phyloP scores from a whole-genome alignment of 2,329 filamentous ascomycete species.

The Neophaeococcomyces aloes region DNA sequence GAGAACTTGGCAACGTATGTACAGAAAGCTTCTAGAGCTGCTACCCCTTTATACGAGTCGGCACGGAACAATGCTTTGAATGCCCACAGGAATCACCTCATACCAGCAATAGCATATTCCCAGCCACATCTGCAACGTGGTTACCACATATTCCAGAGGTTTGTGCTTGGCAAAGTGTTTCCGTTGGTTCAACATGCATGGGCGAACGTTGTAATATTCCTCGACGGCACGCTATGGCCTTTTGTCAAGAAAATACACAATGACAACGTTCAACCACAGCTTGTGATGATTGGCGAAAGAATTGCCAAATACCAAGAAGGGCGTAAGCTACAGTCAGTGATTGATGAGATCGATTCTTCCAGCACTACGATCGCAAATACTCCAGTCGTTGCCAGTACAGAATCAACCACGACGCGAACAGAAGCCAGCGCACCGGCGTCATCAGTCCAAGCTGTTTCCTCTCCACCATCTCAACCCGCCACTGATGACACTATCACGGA shows the following conservation, averaged over 20 bases:
- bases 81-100: constrained; percentile 59
- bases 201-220: constrained; percentile 57
- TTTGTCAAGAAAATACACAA: constrained; percentile 69
- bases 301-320: constrained; percentile 56
- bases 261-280: constrained; percentile 89
- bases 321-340: constrained; percentile 50
- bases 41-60: constrained; percentile 63
- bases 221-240: constrained; percentile 71
- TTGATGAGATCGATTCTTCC: constrained; percentile 45
- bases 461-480: constrained; percentile 19
- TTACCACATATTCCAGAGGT: constrained; percentile 56
- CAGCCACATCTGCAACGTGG: constrained; percentile 62
- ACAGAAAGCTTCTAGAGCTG: constrained; percentile 44
- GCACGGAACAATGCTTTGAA: constrained; percentile 53
- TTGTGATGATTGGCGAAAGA: constrained; percentile 82
- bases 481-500: constrained; percentile 53
- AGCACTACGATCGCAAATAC: constrained; percentile 14
- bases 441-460: constrained; percentile 6
- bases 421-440: constrained; percentile 5
- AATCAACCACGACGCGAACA: constrained; percentile 14
- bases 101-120: constrained; percentile 65
- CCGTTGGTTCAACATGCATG: constrained; percentile 63
- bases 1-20: constrained; percentile 64
- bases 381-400: constrained; percentile 21
- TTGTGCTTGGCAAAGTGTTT: constrained; percentile 58